Evolutionary conservation across 23 red algal genomes (phyloP).

Genomic region (Gracilaria domingensis): DNA sequence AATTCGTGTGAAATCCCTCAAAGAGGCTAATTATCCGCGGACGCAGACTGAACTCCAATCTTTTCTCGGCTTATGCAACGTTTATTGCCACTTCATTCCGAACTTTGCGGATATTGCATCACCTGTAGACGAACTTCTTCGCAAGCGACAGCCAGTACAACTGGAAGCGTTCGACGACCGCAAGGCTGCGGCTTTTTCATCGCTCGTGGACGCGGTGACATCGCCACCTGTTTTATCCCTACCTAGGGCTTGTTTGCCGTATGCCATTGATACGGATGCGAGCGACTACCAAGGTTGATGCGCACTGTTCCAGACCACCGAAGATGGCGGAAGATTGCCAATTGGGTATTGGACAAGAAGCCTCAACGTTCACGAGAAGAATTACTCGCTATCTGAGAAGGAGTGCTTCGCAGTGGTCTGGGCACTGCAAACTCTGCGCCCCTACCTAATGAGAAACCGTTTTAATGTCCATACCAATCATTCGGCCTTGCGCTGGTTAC

Average conservation of each 20-base stretch:
- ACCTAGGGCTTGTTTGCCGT: neutral
- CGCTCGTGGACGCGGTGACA: neutral
- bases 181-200: neutral
- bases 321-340: neutral
- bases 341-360: neutral
- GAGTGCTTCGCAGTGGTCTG: neutral
- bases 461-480: neutral
- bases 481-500: neutral
- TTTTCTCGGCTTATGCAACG: neutral
- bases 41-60: neutral
- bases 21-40: neutral
- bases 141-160: neutral
- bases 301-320: neutral
- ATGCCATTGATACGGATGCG: neutral
- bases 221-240: neutral
- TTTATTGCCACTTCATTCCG: neutral
- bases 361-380: neutral
- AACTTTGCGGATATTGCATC: neutral
- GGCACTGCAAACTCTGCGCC: neutral
- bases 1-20: neutral
- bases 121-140: neutral
- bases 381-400: neutral
- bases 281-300: neutral
- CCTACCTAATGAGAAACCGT: neutral
- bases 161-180: neutral